Evolutionary conservation across 2,329 filamentous ascomycete genomes (phyloP), one percentile per base, ranked within the genome.

Genomic region (Sporothrix schenckii): DNA sequence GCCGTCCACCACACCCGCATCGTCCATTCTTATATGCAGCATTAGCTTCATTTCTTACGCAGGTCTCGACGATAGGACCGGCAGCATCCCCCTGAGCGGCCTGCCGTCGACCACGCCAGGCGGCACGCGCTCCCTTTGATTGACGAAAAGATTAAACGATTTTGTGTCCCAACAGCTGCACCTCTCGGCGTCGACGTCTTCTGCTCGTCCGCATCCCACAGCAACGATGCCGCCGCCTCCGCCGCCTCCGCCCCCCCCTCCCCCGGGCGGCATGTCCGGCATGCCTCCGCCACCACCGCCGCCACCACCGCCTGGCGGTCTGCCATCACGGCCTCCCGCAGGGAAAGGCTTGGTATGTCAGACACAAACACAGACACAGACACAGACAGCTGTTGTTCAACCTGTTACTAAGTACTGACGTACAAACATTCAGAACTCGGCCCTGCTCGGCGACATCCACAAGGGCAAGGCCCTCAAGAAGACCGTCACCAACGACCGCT

Each of bases 401-500:
- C 13, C 44, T 3, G 16, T 19, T 4, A 4, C 14, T 49, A 14
- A 3, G 13, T 19, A 16, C 16, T 14, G 3, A 19, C 44, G 44
- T 68, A 44, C 77, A 79, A 65, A 76, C 72, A 60, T 71, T 30
- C 76, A 98, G 94, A 91, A 91, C 76, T 16, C 21, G 13, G 94
- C 94, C 69, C 85, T 99, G 49, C 87, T 98, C 58, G 86, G 88
- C 77, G 94, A 98, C 80, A 99, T 99, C 75, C 83, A 84, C 74
- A 97, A 96, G 80, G 95, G 94, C 74, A 86, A 82, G 75, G 82
- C 84, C 72, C 85, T 98, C 72, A 97, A 91, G 81, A 97, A 97
- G 80, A 85, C 92, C 39, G 90, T 93, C 70, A 92, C 94, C 75
- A 97, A 98, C 81, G 94, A 98, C 80, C 90, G 94, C 80, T 97